Conservation (phyloP, 306 rosid species). For the Lathyrus aphaca region DNA sequence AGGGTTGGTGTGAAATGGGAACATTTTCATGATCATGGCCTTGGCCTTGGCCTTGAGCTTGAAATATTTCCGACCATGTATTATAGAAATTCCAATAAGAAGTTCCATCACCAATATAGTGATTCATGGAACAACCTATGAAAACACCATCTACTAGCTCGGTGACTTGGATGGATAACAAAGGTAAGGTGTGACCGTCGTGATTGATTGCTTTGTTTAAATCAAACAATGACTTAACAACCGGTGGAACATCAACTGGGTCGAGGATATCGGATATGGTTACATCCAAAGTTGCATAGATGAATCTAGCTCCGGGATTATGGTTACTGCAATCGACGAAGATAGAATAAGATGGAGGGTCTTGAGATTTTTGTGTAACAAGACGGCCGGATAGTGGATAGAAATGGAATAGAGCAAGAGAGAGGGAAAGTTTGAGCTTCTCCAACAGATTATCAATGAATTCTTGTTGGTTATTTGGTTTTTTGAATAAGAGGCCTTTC, state of each 20-base stretch:
- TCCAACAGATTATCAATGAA: conserved; percentile 40
- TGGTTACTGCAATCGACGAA: conserved; percentile 45
- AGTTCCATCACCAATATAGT: conserved; percentile 56
- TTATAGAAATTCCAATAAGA: conserved; percentile 67
- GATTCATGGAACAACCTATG: conserved; percentile 70
- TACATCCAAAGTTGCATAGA: conserved; percentile 50
- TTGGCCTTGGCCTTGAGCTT: not conserved
- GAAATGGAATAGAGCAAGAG: conserved; percentile 58
- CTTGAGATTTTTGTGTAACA: conserved; percentile 37
- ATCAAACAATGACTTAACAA: conserved; percentile 60
- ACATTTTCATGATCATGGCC: not conserved
- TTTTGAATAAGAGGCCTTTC: conserved; percentile 67
- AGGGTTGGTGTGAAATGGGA: conserved; percentile 43
- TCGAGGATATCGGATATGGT: conserved; percentile 56
- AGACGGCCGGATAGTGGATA: conserved; percentile 65
- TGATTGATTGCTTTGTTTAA: conserved; percentile 57
- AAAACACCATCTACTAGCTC: conserved; percentile 61
- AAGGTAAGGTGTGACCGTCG: conserved; percentile 60
- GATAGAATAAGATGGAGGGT: conserved; percentile 33
- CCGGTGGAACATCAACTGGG: conserved; percentile 48
- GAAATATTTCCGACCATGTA: conserved; percentile 56
- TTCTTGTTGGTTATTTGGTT: conserved; percentile 30
- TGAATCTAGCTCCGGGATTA: conserved; percentile 52
- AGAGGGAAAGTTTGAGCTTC: conserved; percentile 55
- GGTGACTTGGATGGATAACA: conserved; percentile 60